A percentile compares a stretch with the other conserved stretches of the same genome.
Evolutionary conservation across 2,329 filamentous ascomycete species (phyloP).

Genomic region (Dactylellina leptospora): DNA sequence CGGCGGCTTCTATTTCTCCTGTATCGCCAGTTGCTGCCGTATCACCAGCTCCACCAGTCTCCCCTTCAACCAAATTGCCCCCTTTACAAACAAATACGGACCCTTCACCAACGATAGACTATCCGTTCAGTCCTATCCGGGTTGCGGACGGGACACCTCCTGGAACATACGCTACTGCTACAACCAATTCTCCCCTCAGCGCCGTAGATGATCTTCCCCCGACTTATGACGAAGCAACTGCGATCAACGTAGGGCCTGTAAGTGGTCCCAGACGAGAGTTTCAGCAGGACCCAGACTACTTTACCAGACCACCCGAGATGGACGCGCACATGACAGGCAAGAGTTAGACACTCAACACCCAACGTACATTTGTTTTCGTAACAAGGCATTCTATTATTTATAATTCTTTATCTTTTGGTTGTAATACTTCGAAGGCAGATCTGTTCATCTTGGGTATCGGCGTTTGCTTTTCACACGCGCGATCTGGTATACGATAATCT

Average conservation of each 20-base stretch:
- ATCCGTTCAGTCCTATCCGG: conserved; percentile 49
- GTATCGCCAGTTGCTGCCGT: conserved; percentile 22
- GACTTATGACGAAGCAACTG: conserved; percentile 57
- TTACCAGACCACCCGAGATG: conserved; percentile 44
- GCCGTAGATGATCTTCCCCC: conserved; percentile 53
- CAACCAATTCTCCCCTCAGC: conserved; percentile 29
- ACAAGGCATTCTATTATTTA: conserved; percentile 19
- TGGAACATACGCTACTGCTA: conserved; percentile 13
- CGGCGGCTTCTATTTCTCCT: conserved; percentile 8
- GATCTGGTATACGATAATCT: neutral
- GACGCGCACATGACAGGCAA: conserved; percentile 36
- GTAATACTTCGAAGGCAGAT: neutral
- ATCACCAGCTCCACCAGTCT: neutral
- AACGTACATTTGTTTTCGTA: neutral
- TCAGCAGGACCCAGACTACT: conserved; percentile 45
- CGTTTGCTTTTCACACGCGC: conserved; percentile 12
- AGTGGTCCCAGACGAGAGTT: conserved; percentile 56
- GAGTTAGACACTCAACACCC: conserved; percentile 13
- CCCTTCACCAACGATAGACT: conserved; percentile 23
- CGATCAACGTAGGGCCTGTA: conserved; percentile 55
- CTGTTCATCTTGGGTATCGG: conserved; percentile 10
- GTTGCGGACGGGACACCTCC: conserved; percentile 29
- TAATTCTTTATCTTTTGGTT: neutral
- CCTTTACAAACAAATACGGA: conserved; percentile 41
- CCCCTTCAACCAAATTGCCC: conserved; percentile 22